Conservation (phyloP, 352 stramenopile species). For the Globisporangium heterothallicum region DNA sequence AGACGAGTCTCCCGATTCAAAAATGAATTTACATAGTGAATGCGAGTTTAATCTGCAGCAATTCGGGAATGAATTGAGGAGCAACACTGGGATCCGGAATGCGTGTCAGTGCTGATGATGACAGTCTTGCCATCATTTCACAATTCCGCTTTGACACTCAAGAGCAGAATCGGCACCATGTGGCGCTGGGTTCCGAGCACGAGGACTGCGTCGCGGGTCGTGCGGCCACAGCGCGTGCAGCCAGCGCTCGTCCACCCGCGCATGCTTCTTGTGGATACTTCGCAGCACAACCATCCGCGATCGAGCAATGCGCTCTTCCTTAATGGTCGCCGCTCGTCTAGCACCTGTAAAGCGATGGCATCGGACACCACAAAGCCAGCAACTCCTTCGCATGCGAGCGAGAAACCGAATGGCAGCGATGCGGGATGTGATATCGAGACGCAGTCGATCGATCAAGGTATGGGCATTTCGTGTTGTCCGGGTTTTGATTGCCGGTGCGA, state of each 20-base stretch:
- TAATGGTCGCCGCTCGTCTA: too few relatives aligned
- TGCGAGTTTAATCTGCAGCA: not conserved
- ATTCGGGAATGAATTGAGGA: constrained; percentile 10
- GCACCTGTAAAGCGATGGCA: too few relatives aligned
- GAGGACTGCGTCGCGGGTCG: not conserved
- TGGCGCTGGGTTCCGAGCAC: constrained; percentile 6
- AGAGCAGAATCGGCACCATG: constrained; percentile 1
- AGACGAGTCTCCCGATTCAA: constrained; percentile 2
- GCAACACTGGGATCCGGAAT: too few relatives aligned
- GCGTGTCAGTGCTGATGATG: constrained; percentile 5
- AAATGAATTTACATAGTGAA: constrained; percentile 3
- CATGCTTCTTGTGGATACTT: not conserved
- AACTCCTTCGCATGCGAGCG: too few relatives aligned
- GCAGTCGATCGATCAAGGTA: too few relatives aligned
- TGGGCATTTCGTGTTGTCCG: too few relatives aligned
- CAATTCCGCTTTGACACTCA: constrained; percentile 4
- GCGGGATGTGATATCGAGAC: too few relatives aligned
- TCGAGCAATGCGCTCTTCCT: too few relatives aligned
- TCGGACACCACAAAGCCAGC: too few relatives aligned
- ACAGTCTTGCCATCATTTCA: not conserved
- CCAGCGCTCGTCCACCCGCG: not conserved
- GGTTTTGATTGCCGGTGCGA: too few relatives aligned
- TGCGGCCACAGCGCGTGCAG: not conserved
- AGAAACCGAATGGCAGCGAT: too few relatives aligned
- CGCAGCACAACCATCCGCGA: too few relatives aligned